Base-by-base conservation (phyloP, 1,139 yeast species). In the Debaryomyces fabryi region DNA sequence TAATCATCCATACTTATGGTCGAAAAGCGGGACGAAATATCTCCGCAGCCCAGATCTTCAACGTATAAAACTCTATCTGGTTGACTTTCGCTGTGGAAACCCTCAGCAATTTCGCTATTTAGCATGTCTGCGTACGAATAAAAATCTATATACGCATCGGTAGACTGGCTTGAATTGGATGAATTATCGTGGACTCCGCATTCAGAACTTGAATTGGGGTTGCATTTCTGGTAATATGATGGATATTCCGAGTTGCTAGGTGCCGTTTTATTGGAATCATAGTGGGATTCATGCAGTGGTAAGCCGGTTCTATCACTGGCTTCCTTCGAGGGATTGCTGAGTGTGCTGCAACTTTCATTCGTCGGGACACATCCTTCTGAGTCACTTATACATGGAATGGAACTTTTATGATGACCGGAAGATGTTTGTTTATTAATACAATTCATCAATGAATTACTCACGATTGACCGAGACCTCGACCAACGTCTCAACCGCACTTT, bases 71-170 rank as follows among this genome's bases (percentile, higher is more conserved):
- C 21, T 35, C 16, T 35, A 21, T 35, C 38, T 13, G 21, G 4
- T 21, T 20, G 34, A 16, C 37, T 35, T n/a, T 21, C 30, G 15
- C 24, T 35, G 25, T 21, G 38, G 25, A 35, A 35, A 15, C 20
- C 32, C 18, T 20, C 29, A 10, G 34, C 20, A n/a, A 29, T 32
- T 45, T 64, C 67, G 34, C 56, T 54, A 39, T 58, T 57, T 33
- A 63, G 53, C 57, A 64, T 62, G 35, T 65, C 70, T 4, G 68
- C 70, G 53, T 59, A 65, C 18, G 67, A 63, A 47, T 63, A 65
- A 44, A 62, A 64, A 42, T 63, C 64, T 41, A 65, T 63, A 15
- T 64, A 58, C 13, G 48, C 50, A 43, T 37, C 30, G 36, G 42
- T 21, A 2, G 24, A 21, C 24, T 21, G 23, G n/a, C 32, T 39